Evolutionary conservation across 1,284 basidiomycete species (phyloP).

Genomic region (Gomphus bonarii): DNA sequence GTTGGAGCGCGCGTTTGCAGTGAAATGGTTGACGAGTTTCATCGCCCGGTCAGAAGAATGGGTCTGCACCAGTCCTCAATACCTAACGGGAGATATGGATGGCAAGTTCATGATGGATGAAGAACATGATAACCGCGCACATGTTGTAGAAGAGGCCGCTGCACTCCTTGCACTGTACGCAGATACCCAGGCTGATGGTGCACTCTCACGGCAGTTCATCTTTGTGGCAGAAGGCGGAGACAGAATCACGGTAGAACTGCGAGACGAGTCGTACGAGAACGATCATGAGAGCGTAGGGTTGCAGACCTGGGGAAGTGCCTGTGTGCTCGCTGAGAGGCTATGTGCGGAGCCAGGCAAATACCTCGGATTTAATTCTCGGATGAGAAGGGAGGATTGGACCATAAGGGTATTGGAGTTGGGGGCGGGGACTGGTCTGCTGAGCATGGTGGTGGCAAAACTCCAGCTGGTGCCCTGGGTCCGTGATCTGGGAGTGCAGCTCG

Average conservation of each 20-base stretch:
- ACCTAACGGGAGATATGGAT: not conserved
- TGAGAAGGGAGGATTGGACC: slow-evolving; percentile 2
- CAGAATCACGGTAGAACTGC: slow-evolving; percentile 42
- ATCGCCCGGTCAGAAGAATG: slow-evolving; percentile 47
- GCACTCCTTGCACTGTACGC: slow-evolving; percentile 49
- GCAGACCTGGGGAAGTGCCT: slow-evolving; percentile 82
- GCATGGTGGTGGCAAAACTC: slow-evolving; percentile 59
- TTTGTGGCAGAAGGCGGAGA: slow-evolving; percentile 29
- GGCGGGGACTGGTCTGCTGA: slow-evolving; percentile 79
- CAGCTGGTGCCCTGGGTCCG: slow-evolving; percentile 13
- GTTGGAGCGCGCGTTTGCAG: slow-evolving; percentile 42
- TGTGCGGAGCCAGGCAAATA: slow-evolving; percentile 41
- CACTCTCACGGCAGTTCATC: slow-evolving; percentile 41
- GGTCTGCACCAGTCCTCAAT: slow-evolving; percentile 21
- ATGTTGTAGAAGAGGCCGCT: slow-evolving; percentile 42
- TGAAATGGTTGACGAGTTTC: slow-evolving; percentile 51
- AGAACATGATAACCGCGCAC: slow-evolving; percentile 23
- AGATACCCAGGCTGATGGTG: slow-evolving; percentile 27
- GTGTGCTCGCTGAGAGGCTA: slow-evolving; percentile 65
- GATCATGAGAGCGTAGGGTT: slow-evolving; percentile 81
- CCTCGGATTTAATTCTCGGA: slow-evolving; percentile 15
- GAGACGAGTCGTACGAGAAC: slow-evolving; percentile 62
- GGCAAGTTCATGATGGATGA: slow-evolving; percentile 10
- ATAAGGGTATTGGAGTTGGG: slow-evolving; percentile 72
- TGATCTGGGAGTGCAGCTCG: not conserved